Base-by-base conservation (phyloP, 2,329 filamentous ascomycete genomes). In the Aspergillus sp. region DNA sequence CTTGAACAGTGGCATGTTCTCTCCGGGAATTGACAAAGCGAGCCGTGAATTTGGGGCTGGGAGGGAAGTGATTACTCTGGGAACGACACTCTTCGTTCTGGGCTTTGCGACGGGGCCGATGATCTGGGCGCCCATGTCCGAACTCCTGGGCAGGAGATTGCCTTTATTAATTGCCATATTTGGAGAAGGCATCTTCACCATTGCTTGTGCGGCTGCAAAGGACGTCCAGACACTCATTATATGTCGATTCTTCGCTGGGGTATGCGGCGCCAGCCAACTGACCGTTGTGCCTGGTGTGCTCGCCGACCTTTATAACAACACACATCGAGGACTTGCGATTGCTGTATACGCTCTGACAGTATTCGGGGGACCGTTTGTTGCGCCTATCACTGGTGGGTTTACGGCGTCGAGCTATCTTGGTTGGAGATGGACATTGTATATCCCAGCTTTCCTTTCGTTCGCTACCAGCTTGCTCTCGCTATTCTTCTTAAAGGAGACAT, bases 1-100 rank as follows among this genome's bases (percentile, higher is more conserved):
- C 0, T 82, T 84, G 51, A 77, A 77, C 1, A 75, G 72, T 5
- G 87, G 84, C 69, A 85, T 90, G 64, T 90, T 90, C 74, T 89
- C 87, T 1, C 78, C 86, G 14, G 87, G 87, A 4, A 89, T 86
- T 1, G 60, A 62, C 6, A 65, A 75, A 14, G 81, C 90, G 5
- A 82, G 84, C n/a, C 52, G 58, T 15, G 70, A 78, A 7, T 82
- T 81, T 61, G 58, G 74, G 15, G 75, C 80, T 5, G 70, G 74
- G 6, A 63, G 55, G 1, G 72, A 79, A 61, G 73, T 79, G 1
- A 65, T 74, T 1, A 74, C 70, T 0, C 68, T 81, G 4, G 78
- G 78, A 4, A 76, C 78, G 1, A 74, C 76, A 1, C 66, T 82
- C 11, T 77, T 80, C 35, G 68, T 82, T 1, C 72, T 79, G 41